Base-by-base conservation (phyloP, 2,329 filamentous ascomycete species). In the Mycosphaerella sp. region DNA sequence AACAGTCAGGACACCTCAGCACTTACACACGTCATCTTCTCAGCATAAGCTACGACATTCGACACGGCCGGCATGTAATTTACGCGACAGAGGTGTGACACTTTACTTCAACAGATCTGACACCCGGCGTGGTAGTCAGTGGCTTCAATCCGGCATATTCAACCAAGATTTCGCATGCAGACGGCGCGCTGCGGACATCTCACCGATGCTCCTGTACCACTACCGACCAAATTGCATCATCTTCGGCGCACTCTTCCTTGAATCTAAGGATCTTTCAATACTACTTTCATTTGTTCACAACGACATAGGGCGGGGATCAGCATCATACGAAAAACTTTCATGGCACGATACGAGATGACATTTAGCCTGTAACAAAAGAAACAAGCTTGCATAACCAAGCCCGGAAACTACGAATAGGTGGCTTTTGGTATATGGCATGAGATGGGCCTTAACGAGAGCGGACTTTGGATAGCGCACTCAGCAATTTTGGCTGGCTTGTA, bases 11-110 rank as follows among this genome's bases (percentile, higher is more conserved):
- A 56, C 49, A 43, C 53, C 44, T 54, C 52, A 52, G 46, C 54
- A 49, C 8, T 14, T 16, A 3, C 45, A 39, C 30, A 48, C 39
- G 48, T 32, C 44, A 32, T 44, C 39, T 46, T 44, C 53, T 32
- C 43, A 55, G 51, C 52, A 59, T 44, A 49, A 59, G 53, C 51
- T 55, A 58, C 42, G 55, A 56, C 42, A 44, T 47, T 34, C 44
- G 53, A 51, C 44, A 58, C 53, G 49, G 55, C 53, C 55, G 49
- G 52, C 35, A 49, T 50, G 46, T 50, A 54, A 39, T 54, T 50
- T 50, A 50, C 51, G 45, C 41, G 41, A 53, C 45, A 49, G 40
- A 49, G 27, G 41, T 41, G 50, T 49, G 50, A 44, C 45, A 50
- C 47, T 44, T 49, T 49, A 49, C 50, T 49, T 53, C 45, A 35